Percentiles rank a stretch among this genome's conserved stretches.
These are phyloP conservation scores for Moringa oleifera DNA, from an alignment of 345 rosid species.

Conservation along the genomic window DNA sequence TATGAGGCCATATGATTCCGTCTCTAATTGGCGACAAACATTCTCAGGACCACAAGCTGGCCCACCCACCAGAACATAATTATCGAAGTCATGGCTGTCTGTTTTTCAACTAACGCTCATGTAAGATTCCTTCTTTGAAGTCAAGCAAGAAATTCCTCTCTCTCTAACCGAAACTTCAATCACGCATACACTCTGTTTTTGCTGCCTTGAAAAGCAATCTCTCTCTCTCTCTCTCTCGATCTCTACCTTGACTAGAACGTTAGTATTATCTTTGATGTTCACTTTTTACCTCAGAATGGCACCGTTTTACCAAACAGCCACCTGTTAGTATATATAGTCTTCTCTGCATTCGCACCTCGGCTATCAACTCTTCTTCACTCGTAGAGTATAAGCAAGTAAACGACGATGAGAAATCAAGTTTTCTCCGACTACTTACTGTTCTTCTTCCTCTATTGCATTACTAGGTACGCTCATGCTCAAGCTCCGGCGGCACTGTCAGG, in stretches of 20 bases:
- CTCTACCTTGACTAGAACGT: not conserved
- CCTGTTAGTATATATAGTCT: conserved; percentile 17
- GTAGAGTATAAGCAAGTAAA: conserved; percentile 3
- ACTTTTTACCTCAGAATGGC: conserved; percentile 24
- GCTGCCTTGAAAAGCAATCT: conserved; percentile 34
- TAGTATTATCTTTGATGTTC: not conserved
- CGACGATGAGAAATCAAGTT: conserved; percentile 29
- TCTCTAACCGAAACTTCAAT: not conserved
- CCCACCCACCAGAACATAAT: no score
- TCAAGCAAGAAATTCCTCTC: conserved; percentile 19
- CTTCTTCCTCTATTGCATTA: conserved; percentile 23
- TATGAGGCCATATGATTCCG: no score
- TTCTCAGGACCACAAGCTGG: no score
- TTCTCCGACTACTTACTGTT: conserved; percentile 25
- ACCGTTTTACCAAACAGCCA: conserved; percentile 35
- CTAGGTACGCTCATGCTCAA: conserved; percentile 31
- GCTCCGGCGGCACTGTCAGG: conserved; percentile 52
- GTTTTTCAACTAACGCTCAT: not conserved
- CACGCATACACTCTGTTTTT: conserved; percentile 7
- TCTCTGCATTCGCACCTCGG: no score
- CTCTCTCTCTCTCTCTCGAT: conserved; percentile 5
- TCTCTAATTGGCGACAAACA: no score
- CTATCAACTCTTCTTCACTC: conserved; percentile 13
- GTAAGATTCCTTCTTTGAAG: conserved; percentile 11
- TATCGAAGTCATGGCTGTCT: not conserved